Percentiles rank a stretch among this genome's conserved stretches.
These are phyloP conservation scores for Hemileccinum rubropunctum DNA, from an alignment of 768 basidiomycete species.

Conservation along the genomic window DNA sequence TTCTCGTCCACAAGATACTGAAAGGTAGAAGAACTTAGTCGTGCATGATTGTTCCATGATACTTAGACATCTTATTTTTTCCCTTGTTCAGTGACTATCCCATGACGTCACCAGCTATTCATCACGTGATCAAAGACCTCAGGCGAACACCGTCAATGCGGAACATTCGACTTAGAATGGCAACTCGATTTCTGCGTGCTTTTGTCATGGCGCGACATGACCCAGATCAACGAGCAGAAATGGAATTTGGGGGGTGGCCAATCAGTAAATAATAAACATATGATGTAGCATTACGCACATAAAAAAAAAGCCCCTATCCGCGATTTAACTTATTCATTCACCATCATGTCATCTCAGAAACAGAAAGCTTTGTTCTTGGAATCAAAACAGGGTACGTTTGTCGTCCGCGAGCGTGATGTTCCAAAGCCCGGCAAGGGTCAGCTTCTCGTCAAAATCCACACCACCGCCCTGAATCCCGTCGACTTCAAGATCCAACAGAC, in stretches of 20 bases:
- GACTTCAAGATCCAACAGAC: constrained; percentile 38
- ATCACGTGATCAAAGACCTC: constrained; percentile 25
- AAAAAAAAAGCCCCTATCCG: constrained; percentile 3
- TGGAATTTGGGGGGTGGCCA: constrained; percentile 32
- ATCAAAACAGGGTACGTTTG: constrained; percentile 28
- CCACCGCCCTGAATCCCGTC: constrained; percentile 45
- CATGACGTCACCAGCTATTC: constrained; percentile 13
- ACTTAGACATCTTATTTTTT: constrained; percentile 23
- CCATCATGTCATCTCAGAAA: constrained; percentile 21
- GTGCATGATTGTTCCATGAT: constrained; percentile 16
- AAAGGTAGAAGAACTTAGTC: constrained; percentile 31
- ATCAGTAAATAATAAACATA: constrained; percentile 26
- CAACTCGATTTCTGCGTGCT: constrained; percentile 29
- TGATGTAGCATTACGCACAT: constrained; percentile 16
- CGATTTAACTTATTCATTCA: constrained; percentile 12
- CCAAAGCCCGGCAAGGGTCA: constrained; percentile 38
- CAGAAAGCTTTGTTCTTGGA: constrained; percentile 31
- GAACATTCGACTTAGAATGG: constrained; percentile 30
- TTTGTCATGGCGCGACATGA: constrained; percentile 32
- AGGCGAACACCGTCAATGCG: constrained; percentile 32
- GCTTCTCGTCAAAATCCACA: constrained; percentile 40
- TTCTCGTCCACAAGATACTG: constrained; percentile 42
- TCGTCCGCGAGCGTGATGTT: constrained; percentile 23
- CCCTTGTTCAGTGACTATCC: constrained; percentile 21
- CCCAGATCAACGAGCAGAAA: constrained; percentile 21